Evolutionary conservation across 2,329 filamentous ascomycete genomes (phyloP).

Genomic region (Anthostomella pinea): DNA sequence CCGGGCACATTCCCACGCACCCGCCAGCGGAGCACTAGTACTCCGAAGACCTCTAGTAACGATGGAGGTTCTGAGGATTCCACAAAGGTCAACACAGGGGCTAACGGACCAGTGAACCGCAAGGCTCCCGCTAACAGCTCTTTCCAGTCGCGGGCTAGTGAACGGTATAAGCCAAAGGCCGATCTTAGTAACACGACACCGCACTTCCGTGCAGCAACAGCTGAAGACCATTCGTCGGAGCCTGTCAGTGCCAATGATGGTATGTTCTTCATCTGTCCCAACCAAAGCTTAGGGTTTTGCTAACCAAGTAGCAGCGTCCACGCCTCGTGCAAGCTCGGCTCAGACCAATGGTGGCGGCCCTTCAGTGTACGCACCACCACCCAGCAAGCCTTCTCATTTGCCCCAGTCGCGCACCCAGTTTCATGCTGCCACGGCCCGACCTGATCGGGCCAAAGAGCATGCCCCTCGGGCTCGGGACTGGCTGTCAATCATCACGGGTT

Average conservation of each 20-base stretch:
- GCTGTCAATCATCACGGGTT: slow-evolving; percentile 1
- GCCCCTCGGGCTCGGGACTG: not conserved
- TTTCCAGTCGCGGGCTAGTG: slow-evolving; percentile 18
- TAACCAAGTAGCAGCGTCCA: slow-evolving; percentile 16
- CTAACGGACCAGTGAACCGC: slow-evolving; percentile 8
- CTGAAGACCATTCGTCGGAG: slow-evolving; percentile 10
- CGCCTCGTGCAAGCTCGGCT: slow-evolving; percentile 17
- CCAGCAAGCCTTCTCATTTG: slow-evolving; percentile 9
- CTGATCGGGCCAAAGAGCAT: slow-evolving; percentile 4
- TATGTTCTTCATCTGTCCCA: slow-evolving; percentile 13
- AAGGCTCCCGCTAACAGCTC: slow-evolving; percentile 6
- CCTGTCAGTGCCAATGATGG: slow-evolving; percentile 13
- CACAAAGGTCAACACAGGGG: slow-evolving; percentile 12
- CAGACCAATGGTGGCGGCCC: slow-evolving; percentile 33
- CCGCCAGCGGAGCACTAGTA: slow-evolving; percentile 28
- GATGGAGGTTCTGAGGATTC: slow-evolving; percentile 28
- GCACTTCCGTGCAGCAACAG: slow-evolving; percentile 1
- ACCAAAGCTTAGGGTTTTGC: slow-evolving; percentile 1
- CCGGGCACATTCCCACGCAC: slow-evolving; percentile 26
- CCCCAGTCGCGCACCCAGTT: slow-evolving; percentile 4
- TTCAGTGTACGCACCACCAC: slow-evolving; percentile 46
- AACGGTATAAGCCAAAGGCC: slow-evolving; percentile 20
- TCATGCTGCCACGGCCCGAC: slow-evolving; percentile 9
- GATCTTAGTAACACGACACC: slow-evolving; percentile 5
- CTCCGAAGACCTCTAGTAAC: slow-evolving; percentile 26